Evolutionary conservation across 805 yeast species (phyloP), one percentile per base, ranked within the genome.

Genomic region (Candida yuanshanica): DNA sequence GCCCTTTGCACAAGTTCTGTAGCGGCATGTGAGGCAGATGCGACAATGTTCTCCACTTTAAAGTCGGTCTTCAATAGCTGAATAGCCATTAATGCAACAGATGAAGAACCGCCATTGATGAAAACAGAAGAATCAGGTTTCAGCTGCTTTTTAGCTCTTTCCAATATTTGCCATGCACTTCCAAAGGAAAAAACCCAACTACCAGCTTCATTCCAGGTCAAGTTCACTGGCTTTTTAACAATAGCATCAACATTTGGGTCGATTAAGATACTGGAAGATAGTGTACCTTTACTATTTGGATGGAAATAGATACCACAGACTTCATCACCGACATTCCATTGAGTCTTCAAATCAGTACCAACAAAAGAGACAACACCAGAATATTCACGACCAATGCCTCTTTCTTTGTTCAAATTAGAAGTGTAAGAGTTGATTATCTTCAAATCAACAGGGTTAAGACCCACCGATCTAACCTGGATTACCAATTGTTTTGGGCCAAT

Each of bases 41-140:
- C 75, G 1, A 76, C 77, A n/a, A 87, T 68, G 33, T 63, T 62
- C 14, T 56, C 53, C 10, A 79, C 74, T n/a, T 71, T 64, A 49
- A 67, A 75, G 46, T 65, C 59, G 20, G 69, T 53, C 55, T 75
- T 81, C 16, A 81, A 72, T 21, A 85, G 52, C 56, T 82, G 89
- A 25, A 79, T 67, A 5, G 74, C 71, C 60, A 68, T 71, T 44
- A 76, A 59, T 2, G 93, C 95, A 9, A 83, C 85, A n/a, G 80
- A 68, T 2, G 95, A 76, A 2, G 86, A 79, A 14, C 84, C 95
- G 39, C 96, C 96, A 45, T 84, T 69, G 33, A 88, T 66, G 35
- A 85, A 65, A 3, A 86, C 74, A 42, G 71, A 73, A 2, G 77
- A 61, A 9, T 66, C 65, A 4, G 63, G 60, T 29, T 66, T 68